Base-by-base conservation (phyloP, 2,329 filamentous ascomycete genomes). In the Trichophyton equinum region DNA sequence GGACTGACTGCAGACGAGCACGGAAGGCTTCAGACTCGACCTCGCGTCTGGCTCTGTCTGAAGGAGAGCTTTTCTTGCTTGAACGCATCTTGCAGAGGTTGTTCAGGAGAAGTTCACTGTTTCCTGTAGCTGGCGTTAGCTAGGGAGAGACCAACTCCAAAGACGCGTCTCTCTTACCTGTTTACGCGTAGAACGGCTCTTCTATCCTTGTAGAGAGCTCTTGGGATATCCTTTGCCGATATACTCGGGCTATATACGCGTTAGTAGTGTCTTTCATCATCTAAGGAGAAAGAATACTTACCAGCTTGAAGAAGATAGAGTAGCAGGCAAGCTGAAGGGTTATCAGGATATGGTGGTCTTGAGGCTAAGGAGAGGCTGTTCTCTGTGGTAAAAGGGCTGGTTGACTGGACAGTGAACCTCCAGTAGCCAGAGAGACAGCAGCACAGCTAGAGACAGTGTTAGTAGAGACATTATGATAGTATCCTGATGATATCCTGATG, bases 11-110 rank as follows among this genome's bases (percentile, higher is more conserved):
- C 20, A 53, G 58, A 18, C 58, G 49, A 18, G 44, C 30, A 42
- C 33, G 58, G 20, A 60, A 60, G 20, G 49, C 58, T 47, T 60
- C 58, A 13, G 58, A n/a, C 30, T 36, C 44, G 11, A n/a, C 33
- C n/a, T 30, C 49, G 20, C 47, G 38, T 22, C 30, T 60, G 20
- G n/a, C 49, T 44, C 27, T 55, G 20, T 55, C 51, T 9, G n/a
- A 47, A 47, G 44, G 8, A 15, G 46, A 27, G 20, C 25, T 25
- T 51, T 22, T 27, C 11, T 9, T 51, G 46, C 46, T 51, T 9
- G 18, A 11, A 7, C 18, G 18, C 20, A 22, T 27, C 20, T 51
- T 15, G 13, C 20, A 22, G 46, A 51, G 20, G 25, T 13, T 13
- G 22, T 25, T 51, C 46, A 51, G 20, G 13, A 18, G 46, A 51